Evolutionary conservation across 108 stramenopile species (phyloP).

Genomic region (Pinguiococcus pyrenoidosus): DNA sequence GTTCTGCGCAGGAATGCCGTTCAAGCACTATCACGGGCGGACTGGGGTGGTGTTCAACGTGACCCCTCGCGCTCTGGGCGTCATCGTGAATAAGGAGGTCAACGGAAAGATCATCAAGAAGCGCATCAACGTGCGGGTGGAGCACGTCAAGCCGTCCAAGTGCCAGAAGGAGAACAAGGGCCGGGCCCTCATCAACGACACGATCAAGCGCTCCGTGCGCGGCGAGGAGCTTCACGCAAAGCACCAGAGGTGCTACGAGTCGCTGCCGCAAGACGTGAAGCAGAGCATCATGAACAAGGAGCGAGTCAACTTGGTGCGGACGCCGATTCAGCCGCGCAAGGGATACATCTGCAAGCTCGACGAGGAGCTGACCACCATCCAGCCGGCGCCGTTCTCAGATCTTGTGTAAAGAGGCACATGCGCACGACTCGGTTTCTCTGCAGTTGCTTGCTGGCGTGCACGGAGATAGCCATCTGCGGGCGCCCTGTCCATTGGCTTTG

Average conservation of each 20-base stretch:
- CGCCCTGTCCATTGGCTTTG: too few species aligned
- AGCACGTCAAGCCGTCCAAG: constrained; percentile 87
- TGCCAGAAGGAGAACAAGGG: constrained; percentile 81
- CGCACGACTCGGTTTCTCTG: too few species aligned
- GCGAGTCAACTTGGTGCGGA: too few species aligned
- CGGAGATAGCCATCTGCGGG: too few species aligned
- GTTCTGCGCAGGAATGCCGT: too few species aligned
- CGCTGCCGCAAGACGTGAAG: too few species aligned
- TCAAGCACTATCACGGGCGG: constrained; percentile 98
- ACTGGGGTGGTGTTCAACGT: constrained; percentile 98
- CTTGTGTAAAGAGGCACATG: constrained; percentile 24
- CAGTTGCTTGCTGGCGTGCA: too few species aligned
- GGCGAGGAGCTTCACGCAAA: constrained; percentile 47
- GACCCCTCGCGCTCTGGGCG: constrained; percentile 85
- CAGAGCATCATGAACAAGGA: too few species aligned
- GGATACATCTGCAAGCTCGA: constrained; percentile 63
- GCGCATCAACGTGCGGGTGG: constrained; percentile 95
- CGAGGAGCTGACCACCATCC: constrained; percentile 26
- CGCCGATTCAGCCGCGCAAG: constrained; percentile 81
- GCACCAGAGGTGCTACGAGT: too few species aligned
- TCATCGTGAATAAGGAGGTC: constrained; percentile 94
- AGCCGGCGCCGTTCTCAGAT: constrained; percentile 43
- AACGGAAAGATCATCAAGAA: constrained; percentile 92
- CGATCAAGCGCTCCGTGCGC: constrained; percentile 8
- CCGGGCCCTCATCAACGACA: constrained; percentile 42